Evolutionary conservation across 305 asterid species (phyloP).

Genomic region (Fraxinus xanthoxyloides): DNA sequence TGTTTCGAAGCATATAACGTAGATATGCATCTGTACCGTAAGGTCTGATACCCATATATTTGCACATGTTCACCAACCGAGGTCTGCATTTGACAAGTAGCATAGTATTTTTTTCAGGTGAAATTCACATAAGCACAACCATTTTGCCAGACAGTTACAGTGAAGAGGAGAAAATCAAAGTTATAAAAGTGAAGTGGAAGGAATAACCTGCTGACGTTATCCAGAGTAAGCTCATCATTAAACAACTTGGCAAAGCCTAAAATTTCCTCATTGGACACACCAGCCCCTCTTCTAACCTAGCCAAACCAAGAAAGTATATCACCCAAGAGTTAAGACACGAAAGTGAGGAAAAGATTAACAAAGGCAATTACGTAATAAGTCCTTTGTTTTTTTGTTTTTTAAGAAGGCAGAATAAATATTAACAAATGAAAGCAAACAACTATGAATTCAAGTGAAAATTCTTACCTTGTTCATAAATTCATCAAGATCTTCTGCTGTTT

Average conservation of each 20-base stretch:
- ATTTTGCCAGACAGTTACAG: constrained; percentile 13
- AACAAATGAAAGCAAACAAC: constrained; percentile 9
- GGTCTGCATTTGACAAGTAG: constrained; percentile 62
- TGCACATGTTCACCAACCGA: constrained; percentile 95
- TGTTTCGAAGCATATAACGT: constrained; percentile 86
- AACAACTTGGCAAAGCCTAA: constrained; percentile 92
- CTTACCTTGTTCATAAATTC: constrained; percentile 85
- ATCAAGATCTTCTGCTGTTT: constrained; percentile 98
- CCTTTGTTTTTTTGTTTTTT: neutral
- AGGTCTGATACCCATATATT: constrained; percentile 85
- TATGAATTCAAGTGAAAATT: neutral
- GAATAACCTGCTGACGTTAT: constrained; percentile 90
- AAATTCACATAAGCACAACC: constrained; percentile 25
- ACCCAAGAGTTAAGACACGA: constrained; percentile 7
- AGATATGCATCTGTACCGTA: constrained; percentile 89
- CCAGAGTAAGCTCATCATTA: constrained; percentile 94
- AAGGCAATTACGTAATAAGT: constrained; percentile 13
- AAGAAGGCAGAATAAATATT: neutral
- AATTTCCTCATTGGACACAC: constrained; percentile 85
- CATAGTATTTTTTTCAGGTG: constrained; percentile 8
- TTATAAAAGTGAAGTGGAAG: constrained; percentile 10
- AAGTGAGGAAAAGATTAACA: constrained; percentile 9
- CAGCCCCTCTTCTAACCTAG: constrained; percentile 86
- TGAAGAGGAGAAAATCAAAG: constrained; percentile 9
- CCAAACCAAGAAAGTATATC: constrained; percentile 23